phyloP scores from a whole-genome alignment of 441 rosid species.

The Kokia cookei region DNA sequence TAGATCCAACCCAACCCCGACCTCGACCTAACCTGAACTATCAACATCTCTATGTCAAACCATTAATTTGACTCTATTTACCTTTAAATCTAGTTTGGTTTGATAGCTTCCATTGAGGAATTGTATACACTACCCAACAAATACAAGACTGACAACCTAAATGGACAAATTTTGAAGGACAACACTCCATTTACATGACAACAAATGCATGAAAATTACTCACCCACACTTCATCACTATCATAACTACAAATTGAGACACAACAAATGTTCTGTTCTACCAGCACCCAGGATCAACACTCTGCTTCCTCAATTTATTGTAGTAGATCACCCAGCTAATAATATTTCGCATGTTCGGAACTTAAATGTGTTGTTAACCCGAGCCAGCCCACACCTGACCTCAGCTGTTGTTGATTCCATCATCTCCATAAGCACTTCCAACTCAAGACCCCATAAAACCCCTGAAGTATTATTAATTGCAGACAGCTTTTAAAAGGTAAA shows the following conservation, averaged over 20 bases:
- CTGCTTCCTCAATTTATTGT: constrained; percentile 13
- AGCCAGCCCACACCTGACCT: constrained; percentile 15
- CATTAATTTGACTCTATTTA: background rate
- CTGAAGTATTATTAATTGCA: constrained; percentile 15
- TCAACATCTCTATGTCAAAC: background rate
- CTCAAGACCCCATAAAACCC: constrained; percentile 8
- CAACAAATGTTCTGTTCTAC: constrained; percentile 2
- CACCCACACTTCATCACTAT: background rate
- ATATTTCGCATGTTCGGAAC: background rate
- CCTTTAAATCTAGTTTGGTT: background rate
- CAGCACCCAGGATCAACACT: constrained; percentile 3
- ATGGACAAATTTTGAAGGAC: background rate
- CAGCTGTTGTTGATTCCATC: constrained; percentile 13
- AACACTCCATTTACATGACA: background rate
- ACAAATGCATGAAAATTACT: background rate
- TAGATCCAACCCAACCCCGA: no score
- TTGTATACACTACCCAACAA: background rate
- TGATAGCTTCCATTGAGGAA: background rate
- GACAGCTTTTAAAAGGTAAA: background rate
- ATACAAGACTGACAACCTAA: background rate
- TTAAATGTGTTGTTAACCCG: background rate
- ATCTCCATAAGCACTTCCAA: constrained; percentile 17
- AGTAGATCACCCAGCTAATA: constrained; percentile 13
- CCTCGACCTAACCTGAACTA: no score
- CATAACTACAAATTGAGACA: constrained; percentile 7